These are phyloP conservation scores for Sporothrix globosa DNA, from an alignment of 2,329 filamentous ascomycete species.

Conservation along the genomic window DNA sequence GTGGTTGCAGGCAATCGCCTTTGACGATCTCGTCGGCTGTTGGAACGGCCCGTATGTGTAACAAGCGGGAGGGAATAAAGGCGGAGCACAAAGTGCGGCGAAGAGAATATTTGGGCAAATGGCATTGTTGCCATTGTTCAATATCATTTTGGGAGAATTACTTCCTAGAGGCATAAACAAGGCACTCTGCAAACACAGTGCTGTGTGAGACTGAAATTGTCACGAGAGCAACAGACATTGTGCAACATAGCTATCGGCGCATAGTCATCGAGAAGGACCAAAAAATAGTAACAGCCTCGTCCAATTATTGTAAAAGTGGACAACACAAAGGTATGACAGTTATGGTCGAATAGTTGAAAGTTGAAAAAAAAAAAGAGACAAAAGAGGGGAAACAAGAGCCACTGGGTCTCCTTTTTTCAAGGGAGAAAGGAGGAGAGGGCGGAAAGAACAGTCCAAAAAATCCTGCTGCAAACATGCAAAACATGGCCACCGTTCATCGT, in stretches of 20 bases:
- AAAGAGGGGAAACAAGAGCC: not conserved
- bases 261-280: not conserved
- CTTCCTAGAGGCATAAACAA: not conserved
- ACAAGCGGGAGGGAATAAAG: not conserved
- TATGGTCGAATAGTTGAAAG: not conserved
- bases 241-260: constrained; percentile 4
- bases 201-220: not conserved
- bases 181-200: not conserved
- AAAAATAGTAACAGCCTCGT: not conserved
- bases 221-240: constrained; percentile 10
- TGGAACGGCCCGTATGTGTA: constrained; percentile 4
- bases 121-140: not conserved
- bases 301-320: constrained; percentile 19
- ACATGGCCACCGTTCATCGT: constrained; percentile 31
- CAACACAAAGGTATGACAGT: constrained; percentile 27
- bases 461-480: constrained; percentile 32
- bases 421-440: constrained; percentile 9
- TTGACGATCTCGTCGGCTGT: not conserved
- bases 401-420: not conserved
- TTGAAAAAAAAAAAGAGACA: not conserved
- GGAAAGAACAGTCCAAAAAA: constrained; percentile 25
- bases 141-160: not conserved
- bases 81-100: not conserved
- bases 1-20: not conserved
- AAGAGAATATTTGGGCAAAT: not conserved